Conservation (phyloP, 2,329 filamentous ascomycete species). For the Penicillium sp. region DNA sequence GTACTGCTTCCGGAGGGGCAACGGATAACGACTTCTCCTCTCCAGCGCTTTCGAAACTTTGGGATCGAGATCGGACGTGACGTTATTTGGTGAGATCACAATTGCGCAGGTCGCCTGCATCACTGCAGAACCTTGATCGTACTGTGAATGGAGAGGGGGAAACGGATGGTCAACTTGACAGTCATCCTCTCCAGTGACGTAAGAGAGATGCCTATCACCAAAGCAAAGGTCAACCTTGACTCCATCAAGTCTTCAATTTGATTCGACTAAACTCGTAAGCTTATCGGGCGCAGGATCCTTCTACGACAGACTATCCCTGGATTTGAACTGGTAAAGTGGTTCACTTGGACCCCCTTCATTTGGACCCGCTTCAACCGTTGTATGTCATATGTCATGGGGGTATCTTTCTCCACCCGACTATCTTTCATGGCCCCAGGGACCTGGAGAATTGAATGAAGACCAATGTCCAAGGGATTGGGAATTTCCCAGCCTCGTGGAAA, state of each 20-base stretch:
- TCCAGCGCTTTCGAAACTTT: conserved; percentile 16
- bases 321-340: conserved; percentile 1
- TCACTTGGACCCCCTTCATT: conserved; percentile 8
- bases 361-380: conserved; percentile 13
- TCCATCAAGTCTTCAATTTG: no score
- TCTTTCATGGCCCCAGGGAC: no score
- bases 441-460: no score
- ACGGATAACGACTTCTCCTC: no score
- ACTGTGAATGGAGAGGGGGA: neutral
- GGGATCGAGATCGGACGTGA: conserved; percentile 21
- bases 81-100: conserved; percentile 20
- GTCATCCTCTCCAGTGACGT: conserved; percentile 7
- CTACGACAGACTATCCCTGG: neutral
- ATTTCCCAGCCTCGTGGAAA: conserved; percentile 8
- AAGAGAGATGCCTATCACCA: neutral
- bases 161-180: neutral
- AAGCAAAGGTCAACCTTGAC: no score
- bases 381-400: no score
- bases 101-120: conserved; percentile 2
- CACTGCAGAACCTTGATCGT: neutral
- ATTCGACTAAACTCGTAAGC: no score
- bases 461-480: conserved; percentile 7
- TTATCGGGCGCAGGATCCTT: conserved; percentile 3
- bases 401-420: no score
- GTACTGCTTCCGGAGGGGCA: conserved; percentile 10